phyloP scores from a whole-genome alignment of 768 basidiomycete species.

The Boletus bicolor region DNA sequence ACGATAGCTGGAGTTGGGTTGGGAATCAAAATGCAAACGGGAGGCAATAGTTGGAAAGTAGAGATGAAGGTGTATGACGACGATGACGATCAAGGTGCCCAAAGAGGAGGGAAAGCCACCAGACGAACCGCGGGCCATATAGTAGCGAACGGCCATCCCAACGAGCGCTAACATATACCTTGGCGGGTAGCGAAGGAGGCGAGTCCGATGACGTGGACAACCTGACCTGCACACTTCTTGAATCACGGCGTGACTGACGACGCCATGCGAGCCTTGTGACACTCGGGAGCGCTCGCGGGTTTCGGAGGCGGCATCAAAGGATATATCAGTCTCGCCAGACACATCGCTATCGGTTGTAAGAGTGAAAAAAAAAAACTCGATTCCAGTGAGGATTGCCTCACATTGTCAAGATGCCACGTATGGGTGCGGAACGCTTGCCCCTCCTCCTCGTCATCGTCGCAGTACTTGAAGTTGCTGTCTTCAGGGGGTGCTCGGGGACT shows the following conservation, averaged over 20 bases:
- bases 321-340: conserved; percentile 1
- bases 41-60: conserved; percentile 11
- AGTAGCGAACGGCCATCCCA: no score
- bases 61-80: not conserved
- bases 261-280: not conserved
- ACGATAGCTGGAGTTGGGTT: conserved; percentile 13
- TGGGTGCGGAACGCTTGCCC: not conserved
- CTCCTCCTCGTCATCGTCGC: not conserved
- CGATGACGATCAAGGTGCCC: not conserved
- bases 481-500: conserved; percentile 1
- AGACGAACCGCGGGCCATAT: not conserved
- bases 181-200: not conserved
- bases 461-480: conserved; percentile 3
- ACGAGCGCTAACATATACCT: not conserved
- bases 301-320: conserved; percentile 3
- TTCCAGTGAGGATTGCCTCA: not conserved
- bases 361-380: not conserved
- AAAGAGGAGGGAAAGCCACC: not conserved
- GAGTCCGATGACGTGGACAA: not conserved
- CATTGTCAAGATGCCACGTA: not conserved
- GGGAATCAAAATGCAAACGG: conserved; percentile 3
- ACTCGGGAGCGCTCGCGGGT: not conserved
- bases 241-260: not conserved
- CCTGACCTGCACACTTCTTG: not conserved
- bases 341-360: not conserved